phyloP scores from a whole-genome alignment of 1,139 yeast species.

The Pneumocystis carinii region DNA sequence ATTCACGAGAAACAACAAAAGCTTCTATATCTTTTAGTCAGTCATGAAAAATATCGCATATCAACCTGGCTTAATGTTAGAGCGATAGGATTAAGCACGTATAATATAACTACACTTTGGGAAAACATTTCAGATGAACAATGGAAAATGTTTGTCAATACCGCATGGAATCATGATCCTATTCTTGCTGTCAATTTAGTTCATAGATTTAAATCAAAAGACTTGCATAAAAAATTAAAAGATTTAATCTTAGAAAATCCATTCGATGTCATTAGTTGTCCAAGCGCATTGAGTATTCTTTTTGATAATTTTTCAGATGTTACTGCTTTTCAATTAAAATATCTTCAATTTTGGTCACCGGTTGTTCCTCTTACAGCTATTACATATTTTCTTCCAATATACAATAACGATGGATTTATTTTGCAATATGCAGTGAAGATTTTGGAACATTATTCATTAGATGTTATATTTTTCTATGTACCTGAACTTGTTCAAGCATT shows the following conservation, averaged over 20 bases:
- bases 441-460: constrained; percentile 73
- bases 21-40: constrained; percentile 46
- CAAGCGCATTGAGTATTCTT: constrained; percentile 50
- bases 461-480: constrained; percentile 83
- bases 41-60: constrained; percentile 59
- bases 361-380: constrained; percentile 77
- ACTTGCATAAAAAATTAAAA: constrained; percentile 32
- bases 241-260: constrained; percentile 43
- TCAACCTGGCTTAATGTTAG: constrained; percentile 65
- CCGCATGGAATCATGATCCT: constrained; percentile 59
- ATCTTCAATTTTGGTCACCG: constrained; percentile 56
- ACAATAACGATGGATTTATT: constrained; percentile 49
- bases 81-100: neutral
- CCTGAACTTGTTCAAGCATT: constrained; percentile 94
- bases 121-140: neutral
- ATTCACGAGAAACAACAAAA: constrained; percentile 29
- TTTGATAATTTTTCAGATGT: constrained; percentile 25
- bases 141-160: constrained; percentile 21
- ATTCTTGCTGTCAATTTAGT: constrained; percentile 58
- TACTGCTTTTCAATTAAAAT: constrained; percentile 13
- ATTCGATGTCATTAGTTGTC: constrained; percentile 41
- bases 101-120: neutral
- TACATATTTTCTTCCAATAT: constrained; percentile 66
- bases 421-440: constrained; percentile 86
- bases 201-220: constrained; percentile 34